phyloP scores from a whole-genome alignment of 225 moss, liverwort and hornwort species.

The Marchantia polymorpha region DNA sequence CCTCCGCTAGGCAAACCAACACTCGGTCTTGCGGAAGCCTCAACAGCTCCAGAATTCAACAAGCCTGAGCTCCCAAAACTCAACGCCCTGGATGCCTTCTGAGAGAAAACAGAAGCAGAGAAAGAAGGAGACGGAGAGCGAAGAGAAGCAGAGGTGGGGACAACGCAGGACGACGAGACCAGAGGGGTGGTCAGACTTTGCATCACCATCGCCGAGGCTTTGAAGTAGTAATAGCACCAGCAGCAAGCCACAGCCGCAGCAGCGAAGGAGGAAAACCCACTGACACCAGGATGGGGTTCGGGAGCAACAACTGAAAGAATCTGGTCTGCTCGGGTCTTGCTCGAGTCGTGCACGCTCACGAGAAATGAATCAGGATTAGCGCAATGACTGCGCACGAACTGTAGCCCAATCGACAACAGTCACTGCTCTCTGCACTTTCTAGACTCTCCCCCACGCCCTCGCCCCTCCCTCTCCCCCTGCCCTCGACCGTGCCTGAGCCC shows the following conservation, averaged over 20 bases:
- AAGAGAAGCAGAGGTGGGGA: background rate
- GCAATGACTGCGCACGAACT: conserved; percentile 21
- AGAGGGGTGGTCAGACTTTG: background rate
- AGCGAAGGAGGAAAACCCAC: background rate
- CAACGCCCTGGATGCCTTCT: background rate
- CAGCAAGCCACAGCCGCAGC: no score
- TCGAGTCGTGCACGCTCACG: background rate
- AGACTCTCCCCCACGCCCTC: no score
- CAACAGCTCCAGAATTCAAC: background rate
- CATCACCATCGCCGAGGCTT: conserved; percentile 21
- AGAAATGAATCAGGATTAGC: background rate
- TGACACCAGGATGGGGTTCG: background rate
- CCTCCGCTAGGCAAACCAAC: background rate
- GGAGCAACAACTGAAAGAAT: no score
- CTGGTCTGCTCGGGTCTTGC: background rate
- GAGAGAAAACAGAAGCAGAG: background rate
- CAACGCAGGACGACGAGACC: background rate
- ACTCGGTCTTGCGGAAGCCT: background rate
- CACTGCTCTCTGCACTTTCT: background rate
- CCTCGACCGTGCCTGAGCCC: no score
- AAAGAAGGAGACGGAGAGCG: background rate
- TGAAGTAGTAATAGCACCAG: background rate
- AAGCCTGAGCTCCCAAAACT: conserved; percentile 16
- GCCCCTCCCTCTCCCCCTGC: no score
- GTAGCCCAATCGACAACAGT: background rate